These are phyloP conservation scores for Ricinus communis DNA, from an alignment of 345 rosid genomes.

Conservation along the genomic window DNA sequence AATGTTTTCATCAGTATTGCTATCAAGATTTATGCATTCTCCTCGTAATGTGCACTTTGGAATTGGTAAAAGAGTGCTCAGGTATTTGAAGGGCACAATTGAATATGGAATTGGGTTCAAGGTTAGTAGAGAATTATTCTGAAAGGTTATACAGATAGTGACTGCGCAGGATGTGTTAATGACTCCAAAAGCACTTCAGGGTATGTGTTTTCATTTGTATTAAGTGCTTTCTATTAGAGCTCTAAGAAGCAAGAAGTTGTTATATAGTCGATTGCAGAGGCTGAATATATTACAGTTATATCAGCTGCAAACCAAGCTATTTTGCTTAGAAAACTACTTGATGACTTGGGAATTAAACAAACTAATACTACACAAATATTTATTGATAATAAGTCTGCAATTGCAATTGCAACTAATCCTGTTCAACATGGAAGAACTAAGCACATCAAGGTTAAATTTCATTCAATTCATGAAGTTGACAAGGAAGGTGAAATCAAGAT, in stretches of 20 bases:
- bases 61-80: too few relatives aligned
- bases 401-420: too few relatives aligned
- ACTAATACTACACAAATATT: background rate
- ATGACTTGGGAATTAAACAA: background rate
- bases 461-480: too few relatives aligned
- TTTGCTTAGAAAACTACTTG: background rate
- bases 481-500: too few relatives aligned
- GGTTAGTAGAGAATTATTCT: too few relatives aligned
- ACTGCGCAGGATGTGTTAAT: background rate
- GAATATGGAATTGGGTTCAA: too few relatives aligned
- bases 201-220: background rate
- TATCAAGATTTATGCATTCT: too few relatives aligned
- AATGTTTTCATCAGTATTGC: background rate
- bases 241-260: background rate
- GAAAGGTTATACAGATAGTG: background rate
- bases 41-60: too few relatives aligned
- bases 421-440: too few relatives aligned
- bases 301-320: background rate
- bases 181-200: background rate
- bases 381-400: too few relatives aligned
- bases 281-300: background rate
- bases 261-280: background rate
- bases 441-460: too few relatives aligned
- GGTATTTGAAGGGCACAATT: too few relatives aligned
- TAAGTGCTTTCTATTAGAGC: background rate